Evolutionary conservation across 495 filamentous ascomycete species (phyloP).

Genomic region (Talaromyces adpressus): DNA sequence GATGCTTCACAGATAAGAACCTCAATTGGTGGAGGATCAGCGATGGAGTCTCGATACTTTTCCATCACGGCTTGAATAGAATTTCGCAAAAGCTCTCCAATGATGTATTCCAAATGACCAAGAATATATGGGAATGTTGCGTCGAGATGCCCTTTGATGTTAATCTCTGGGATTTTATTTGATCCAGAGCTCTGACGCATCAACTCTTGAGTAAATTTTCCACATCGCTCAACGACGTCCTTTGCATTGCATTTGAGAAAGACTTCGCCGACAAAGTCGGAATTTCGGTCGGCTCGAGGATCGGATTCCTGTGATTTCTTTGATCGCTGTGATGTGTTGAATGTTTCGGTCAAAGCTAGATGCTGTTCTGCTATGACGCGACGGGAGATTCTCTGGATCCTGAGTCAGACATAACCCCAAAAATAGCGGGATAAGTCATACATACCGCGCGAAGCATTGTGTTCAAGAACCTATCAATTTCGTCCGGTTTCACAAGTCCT

Average conservation of each 20-base stretch:
- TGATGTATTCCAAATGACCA: slow-evolving; percentile 92
- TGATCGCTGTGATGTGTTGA: slow-evolving; percentile 88
- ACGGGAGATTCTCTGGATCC: slow-evolving; percentile 73
- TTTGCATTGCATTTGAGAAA: slow-evolving; percentile 91
- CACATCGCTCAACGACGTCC: slow-evolving; percentile 81
- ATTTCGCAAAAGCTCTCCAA: slow-evolving; percentile 92
- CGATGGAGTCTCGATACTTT: slow-evolving; percentile 37
- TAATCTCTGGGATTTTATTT: slow-evolving; percentile 68
- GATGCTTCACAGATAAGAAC: slow-evolving; percentile 90
- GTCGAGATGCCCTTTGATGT: slow-evolving; percentile 76
- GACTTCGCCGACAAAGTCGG: slow-evolving; percentile 90
- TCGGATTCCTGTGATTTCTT: slow-evolving; percentile 78
- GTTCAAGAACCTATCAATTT: slow-evolving; percentile 93
- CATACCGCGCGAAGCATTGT: slow-evolving; percentile 82
- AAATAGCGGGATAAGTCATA: neutral
- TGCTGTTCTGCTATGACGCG: slow-evolving; percentile 98
- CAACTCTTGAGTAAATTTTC: slow-evolving; percentile 60
- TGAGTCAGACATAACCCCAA: neutral
- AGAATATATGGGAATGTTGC: slow-evolving; percentile 95
- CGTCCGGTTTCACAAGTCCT: slow-evolving; percentile 65
- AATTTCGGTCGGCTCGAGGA: slow-evolving; percentile 51
- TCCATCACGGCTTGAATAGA: slow-evolving; percentile 89
- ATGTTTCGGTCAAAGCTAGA: slow-evolving; percentile 92
- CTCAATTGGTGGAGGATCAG: slow-evolving; percentile 71
- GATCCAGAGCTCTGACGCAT: slow-evolving; percentile 64